Percentiles rank a stretch among this genome's conserved stretches.
phyloP scores from a whole-genome alignment of 768 basidiomycete genomes.

The Trametes cinnabarina region DNA sequence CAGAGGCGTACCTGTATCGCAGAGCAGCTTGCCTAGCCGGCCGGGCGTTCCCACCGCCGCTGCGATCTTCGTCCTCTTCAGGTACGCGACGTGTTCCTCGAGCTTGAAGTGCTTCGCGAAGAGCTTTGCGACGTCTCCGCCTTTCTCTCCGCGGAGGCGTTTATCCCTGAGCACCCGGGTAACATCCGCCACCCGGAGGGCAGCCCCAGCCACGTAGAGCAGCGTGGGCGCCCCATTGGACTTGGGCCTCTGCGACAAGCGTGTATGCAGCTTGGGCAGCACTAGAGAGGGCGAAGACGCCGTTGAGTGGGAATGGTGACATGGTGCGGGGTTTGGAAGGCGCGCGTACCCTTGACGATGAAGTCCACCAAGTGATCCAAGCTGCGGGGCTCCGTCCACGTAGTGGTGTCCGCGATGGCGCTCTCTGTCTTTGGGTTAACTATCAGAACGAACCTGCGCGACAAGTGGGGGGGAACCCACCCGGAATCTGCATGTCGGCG shows the following conservation, averaged over 20 bases:
- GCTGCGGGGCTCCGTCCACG: conserved; percentile 69
- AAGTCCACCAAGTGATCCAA: conserved; percentile 73
- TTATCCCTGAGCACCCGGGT: conserved; percentile 70
- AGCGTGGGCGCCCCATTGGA: conserved; percentile 82
- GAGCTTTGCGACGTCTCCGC: conserved; percentile 90
- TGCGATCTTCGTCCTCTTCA: conserved; percentile 82
- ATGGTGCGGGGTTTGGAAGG: not conserved
- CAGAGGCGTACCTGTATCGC: conserved; percentile 60
- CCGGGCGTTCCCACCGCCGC: conserved; percentile 92
- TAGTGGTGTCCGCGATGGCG: conserved; percentile 71
- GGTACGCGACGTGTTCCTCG: conserved; percentile 79
- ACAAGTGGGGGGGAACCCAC: conserved; percentile 42
- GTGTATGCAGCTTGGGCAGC: conserved; percentile 63
- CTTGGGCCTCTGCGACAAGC: conserved; percentile 75
- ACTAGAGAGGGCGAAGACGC: conserved; percentile 36
- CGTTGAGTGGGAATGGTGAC: not conserved
- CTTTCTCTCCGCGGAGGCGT: conserved; percentile 72
- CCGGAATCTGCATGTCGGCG: conserved; percentile 72
- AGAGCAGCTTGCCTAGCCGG: conserved; percentile 81
- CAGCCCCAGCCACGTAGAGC: conserved; percentile 83
- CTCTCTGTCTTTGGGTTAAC: conserved; percentile 60
- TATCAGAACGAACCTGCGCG: conserved; percentile 26
- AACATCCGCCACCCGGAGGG: conserved; percentile 87
- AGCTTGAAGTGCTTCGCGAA: conserved; percentile 96
- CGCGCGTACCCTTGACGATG: conserved; percentile 63